Evolutionary conservation across 2,329 filamentous ascomycete genomes (phyloP), one percentile per base, ranked within the genome.

Genomic region (Plectosphaerella cucumerina): DNA sequence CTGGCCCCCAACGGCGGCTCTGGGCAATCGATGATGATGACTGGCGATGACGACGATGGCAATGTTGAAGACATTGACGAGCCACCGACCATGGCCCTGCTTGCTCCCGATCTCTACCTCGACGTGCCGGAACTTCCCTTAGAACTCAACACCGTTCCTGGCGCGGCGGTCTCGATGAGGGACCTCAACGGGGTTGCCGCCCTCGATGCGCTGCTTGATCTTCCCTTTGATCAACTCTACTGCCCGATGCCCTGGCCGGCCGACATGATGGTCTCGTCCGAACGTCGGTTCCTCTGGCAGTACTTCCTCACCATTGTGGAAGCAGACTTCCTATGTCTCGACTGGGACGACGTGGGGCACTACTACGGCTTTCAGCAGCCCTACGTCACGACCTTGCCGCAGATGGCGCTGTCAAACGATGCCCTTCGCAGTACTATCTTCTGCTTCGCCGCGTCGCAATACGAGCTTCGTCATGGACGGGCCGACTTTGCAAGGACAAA

Each of bases 191-290:
- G 17, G 12, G 15, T 17, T 5, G 20, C 44, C 4, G 12, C 21
- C 12, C 33, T 47, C 15, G 44, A 34, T 20, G n/a, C 31, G 11
- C 17, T 35, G 1, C 31, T 26, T 11, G 26, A 35, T 1, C 34
- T 47, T 37, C 11, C 33, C 11, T 33, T 33, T 10, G 11, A 20
- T 35, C 17, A 48, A 15, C 39, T 53, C 23, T 54, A 56, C 39
- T 54, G 50, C 31, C 53, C 53, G 4, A 53, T 57, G 55, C 55
- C 55, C n/a, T 57, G 53, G 55, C 55, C 55, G 8, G 46, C 47
- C 17, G 55, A 57, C 42, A 57, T 57, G 55, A 44, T 57, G n/a
- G 53, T 46, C 15, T 57, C 55, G 5, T 39, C 55, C 9, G 50
- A 51, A 9, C 48, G 55, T 6, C 55, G 55, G 3, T 57, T 57